phyloP scores from a whole-genome alignment of 768 basidiomycete species.

The Cystobasidium onofrii region DNA sequence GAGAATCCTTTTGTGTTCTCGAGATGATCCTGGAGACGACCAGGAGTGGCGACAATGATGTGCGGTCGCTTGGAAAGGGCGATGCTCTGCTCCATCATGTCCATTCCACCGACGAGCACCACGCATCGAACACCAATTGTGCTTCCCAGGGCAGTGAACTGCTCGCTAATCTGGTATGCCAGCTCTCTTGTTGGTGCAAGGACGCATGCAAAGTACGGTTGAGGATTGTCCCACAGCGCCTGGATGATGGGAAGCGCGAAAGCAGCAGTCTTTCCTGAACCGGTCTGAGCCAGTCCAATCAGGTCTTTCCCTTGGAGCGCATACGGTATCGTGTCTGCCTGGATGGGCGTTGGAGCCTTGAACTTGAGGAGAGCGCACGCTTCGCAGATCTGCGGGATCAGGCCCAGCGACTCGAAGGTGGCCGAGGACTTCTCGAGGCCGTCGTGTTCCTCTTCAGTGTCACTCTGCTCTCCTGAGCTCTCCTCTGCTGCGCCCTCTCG shows the following conservation, averaged over 20 bases:
- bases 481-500: background rate
- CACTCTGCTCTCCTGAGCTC: background rate
- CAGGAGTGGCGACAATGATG: constrained; percentile 89
- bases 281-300: constrained; percentile 96
- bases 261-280: constrained; percentile 94
- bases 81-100: constrained; percentile 80
- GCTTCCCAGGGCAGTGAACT: constrained; percentile 83
- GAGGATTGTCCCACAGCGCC: constrained; percentile 83
- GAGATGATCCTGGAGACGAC: constrained; percentile 82
- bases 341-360: constrained; percentile 83
- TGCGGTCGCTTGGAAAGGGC: constrained; percentile 90
- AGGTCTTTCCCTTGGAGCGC: constrained; percentile 88
- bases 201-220: constrained; percentile 83
- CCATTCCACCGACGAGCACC: constrained; percentile 91
- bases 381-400: constrained; percentile 80
- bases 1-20: constrained; percentile 97
- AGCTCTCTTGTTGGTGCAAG: constrained; percentile 96
- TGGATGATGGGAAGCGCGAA: constrained; percentile 94
- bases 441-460: constrained; percentile 31
- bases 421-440: constrained; percentile 25
- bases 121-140: constrained; percentile 85
- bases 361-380: constrained; percentile 73
- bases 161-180: constrained; percentile 95
- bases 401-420: constrained; percentile 73
- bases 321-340: constrained; percentile 70